Conservation (phyloP, 2,329 filamentous ascomycete genomes). For the Pseudocercospora crystallina region DNA sequence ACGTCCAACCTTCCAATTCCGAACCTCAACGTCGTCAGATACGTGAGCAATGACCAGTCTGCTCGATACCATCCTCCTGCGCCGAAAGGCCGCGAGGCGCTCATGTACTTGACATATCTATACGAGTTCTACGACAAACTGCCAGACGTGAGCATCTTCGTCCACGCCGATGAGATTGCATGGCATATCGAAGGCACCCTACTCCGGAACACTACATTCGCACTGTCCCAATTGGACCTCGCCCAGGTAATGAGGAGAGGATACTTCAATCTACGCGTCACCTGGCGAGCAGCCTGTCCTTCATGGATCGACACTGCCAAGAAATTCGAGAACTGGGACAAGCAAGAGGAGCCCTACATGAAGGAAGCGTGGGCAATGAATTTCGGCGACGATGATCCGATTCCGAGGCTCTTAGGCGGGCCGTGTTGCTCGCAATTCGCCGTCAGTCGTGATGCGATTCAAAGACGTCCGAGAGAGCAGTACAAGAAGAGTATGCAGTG, state of each 20-base stretch:
- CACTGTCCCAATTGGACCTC: conserved; percentile 16
- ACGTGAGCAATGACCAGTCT: conserved; percentile 23
- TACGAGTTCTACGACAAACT: conserved; percentile 61
- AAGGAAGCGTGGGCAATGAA: conserved; percentile 11
- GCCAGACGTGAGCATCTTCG: conserved; percentile 59
- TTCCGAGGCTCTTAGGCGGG: conserved; percentile 15
- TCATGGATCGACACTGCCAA: conserved; percentile 19
- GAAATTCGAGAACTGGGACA: conserved; percentile 9
- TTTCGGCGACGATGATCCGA: conserved; percentile 15
- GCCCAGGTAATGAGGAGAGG: conserved; percentile 5
- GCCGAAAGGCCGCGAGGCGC: conserved; percentile 62
- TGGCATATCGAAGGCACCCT: conserved; percentile 20
- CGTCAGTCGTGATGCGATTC: conserved; percentile 12
- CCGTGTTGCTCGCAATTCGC: conserved; percentile 25
- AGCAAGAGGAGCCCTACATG: conserved; percentile 19
- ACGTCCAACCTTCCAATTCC: conserved; percentile 15
- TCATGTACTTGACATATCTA: conserved; percentile 62
- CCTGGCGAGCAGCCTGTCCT: conserved; percentile 16
- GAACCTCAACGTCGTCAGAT: conserved; percentile 22
- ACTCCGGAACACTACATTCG: conserved; percentile 13
- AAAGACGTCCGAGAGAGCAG: conserved; percentile 14
- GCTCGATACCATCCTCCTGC: conserved; percentile 51
- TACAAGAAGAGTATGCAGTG: conserved; percentile 15
- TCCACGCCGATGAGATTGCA: conserved; percentile 47
- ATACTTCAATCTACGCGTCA: conserved; percentile 23